Conservation (phyloP, 2,329 filamentous ascomycete genomes). For the Colletotrichum melonis region DNA sequence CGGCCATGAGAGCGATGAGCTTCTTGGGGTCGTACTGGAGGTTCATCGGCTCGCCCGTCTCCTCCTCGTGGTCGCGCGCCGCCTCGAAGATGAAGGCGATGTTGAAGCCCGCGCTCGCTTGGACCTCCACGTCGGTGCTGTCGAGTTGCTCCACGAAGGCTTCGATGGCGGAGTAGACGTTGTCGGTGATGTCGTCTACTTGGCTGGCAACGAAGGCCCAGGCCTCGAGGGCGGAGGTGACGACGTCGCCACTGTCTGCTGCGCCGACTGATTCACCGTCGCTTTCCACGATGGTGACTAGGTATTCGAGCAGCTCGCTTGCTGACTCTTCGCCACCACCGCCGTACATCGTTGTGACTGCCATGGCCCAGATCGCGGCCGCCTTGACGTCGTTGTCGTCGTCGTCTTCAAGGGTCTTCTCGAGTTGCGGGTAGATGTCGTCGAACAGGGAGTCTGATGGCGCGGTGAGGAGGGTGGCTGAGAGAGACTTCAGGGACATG, state of each 20-base stretch:
- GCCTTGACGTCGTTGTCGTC: conserved; percentile 73
- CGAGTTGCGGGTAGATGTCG: conserved; percentile 66
- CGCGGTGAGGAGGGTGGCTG: conserved; percentile 75
- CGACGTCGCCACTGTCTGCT: conserved; percentile 75
- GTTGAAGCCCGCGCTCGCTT: conserved; percentile 81
- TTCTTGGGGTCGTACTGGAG: conserved; percentile 63
- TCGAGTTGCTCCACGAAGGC: conserved; percentile 89
- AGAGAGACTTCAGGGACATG: conserved; percentile 77
- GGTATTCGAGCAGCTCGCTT: conserved; percentile 77
- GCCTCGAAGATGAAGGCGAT: conserved; percentile 88
- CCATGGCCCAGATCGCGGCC: conserved; percentile 78
- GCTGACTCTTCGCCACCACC: conserved; percentile 77
- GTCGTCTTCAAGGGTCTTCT: conserved; percentile 73
- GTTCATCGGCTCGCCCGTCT: conserved; percentile 60
- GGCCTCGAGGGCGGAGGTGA: conserved; percentile 79
- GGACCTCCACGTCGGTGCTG: conserved; percentile 77
- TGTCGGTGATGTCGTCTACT: conserved; percentile 77
- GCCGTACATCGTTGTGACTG: conserved; percentile 79
- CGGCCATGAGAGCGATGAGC: conserved; percentile 59
- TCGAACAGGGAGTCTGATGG: conserved; percentile 76
- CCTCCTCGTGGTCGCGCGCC: conserved; percentile 59
- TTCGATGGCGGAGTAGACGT: conserved; percentile 79
- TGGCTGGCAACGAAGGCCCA: conserved; percentile 86
- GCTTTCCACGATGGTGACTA: conserved; percentile 82
- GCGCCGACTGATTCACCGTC: conserved; percentile 81